These are phyloP conservation scores for Xanthoparmelia taractica DNA, from an alignment of 495 filamentous ascomycete species.

Conservation along the genomic window DNA sequence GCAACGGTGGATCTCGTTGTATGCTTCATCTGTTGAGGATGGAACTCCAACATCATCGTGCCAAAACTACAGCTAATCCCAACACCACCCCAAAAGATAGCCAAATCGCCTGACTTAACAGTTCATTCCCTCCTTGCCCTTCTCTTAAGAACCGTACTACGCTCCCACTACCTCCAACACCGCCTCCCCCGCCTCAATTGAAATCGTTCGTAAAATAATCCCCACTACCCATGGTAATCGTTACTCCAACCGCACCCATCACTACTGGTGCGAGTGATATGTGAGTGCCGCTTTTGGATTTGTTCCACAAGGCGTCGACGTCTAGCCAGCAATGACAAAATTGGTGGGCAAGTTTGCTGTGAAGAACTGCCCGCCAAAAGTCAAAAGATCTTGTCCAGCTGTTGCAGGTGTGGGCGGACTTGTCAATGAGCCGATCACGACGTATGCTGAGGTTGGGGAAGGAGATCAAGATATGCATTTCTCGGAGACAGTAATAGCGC, in stretches of 20 bases:
- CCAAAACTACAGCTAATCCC: background rate
- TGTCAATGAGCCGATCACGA: background rate
- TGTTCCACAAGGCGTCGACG: conserved; percentile 5
- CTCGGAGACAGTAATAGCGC: background rate
- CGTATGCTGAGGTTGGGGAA: background rate
- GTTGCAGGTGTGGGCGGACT: background rate
- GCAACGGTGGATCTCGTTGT: no score
- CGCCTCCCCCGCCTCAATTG: background rate
- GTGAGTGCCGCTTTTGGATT: background rate
- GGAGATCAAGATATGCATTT: background rate
- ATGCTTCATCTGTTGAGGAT: no score
- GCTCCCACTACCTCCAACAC: background rate
- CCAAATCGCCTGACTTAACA: background rate
- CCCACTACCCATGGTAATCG: background rate
- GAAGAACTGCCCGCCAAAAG: background rate
- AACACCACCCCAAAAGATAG: background rate
- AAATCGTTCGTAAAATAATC: background rate
- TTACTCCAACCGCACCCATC: background rate
- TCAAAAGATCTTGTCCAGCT: background rate
- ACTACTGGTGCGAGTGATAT: background rate
- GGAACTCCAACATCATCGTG: background rate
- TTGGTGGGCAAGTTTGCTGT: background rate
- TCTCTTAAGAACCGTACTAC: background rate
- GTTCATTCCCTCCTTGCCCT: background rate
- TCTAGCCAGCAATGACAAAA: conserved; percentile 4